Evolutionary conservation across 768 basidiomycete species (phyloP).

Genomic region (Dentipellis fragilis): DNA sequence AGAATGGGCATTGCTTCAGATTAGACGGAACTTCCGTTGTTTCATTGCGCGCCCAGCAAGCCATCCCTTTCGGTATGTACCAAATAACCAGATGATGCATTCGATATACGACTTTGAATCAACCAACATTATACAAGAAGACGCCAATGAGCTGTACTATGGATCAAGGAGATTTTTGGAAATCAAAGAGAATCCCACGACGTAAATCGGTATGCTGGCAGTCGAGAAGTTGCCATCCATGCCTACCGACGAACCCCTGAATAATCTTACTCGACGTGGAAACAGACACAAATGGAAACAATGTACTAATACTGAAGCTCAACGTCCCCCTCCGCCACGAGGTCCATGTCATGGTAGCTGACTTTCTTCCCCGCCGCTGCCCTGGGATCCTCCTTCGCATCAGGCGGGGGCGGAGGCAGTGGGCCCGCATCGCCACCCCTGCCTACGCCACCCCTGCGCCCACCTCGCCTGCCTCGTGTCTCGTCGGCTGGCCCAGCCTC

Average conservation of each 20-base stretch:
- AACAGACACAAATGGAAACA: not conserved
- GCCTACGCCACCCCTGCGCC: slow-evolving; percentile 24
- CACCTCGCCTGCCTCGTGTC: slow-evolving; percentile 24
- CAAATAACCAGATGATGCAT: not conserved
- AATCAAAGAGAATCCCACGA: no score
- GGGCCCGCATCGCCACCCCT: slow-evolving; percentile 31
- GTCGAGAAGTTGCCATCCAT: no score
- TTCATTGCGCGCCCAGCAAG: no score
- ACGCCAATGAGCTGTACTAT: no score
- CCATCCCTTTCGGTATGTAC: no score
- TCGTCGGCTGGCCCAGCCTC: slow-evolving; percentile 30
- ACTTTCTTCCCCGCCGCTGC: slow-evolving; percentile 83
- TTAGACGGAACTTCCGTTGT: no score
- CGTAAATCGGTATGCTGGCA: no score
- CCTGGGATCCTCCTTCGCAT: slow-evolving; percentile 87
- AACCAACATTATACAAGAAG: not conserved
- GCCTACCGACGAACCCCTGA: no score
- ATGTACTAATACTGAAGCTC: slow-evolving; percentile 27
- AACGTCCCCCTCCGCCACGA: slow-evolving; percentile 64
- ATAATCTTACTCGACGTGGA: not conserved
- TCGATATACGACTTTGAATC: not conserved
- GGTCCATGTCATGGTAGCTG: slow-evolving; percentile 94
- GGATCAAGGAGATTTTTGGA: no score
- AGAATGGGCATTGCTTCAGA: no score
- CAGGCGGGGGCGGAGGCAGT: slow-evolving; percentile 73